Percentiles rank a stretch among this genome's conserved stretches.
phyloP scores from a whole-genome alignment of 305 asterid species.

The Fraxinus baroniana region DNA sequence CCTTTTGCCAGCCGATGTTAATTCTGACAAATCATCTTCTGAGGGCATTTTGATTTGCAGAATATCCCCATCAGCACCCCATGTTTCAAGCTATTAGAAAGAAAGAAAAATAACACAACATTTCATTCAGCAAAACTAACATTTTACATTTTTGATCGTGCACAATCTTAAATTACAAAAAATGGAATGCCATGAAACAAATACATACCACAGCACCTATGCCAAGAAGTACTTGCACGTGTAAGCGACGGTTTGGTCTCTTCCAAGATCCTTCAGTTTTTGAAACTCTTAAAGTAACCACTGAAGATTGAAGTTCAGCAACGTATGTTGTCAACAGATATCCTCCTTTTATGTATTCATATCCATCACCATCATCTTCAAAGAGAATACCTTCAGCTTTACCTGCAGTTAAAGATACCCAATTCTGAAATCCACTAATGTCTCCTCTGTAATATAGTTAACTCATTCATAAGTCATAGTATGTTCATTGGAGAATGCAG shows the following conservation, averaged over 20 bases:
- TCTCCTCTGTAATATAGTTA: background rate
- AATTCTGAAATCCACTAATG: constrained; percentile 4
- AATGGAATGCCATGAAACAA: constrained; percentile 6
- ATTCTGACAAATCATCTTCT: constrained; percentile 54
- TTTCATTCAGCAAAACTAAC: constrained; percentile 6
- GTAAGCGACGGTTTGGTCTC: constrained; percentile 84
- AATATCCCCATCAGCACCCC: constrained; percentile 81
- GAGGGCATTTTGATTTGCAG: constrained; percentile 69
- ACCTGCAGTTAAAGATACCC: constrained; percentile 49
- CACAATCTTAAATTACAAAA: constrained; percentile 10
- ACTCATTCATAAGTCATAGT: background rate
- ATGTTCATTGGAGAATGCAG: background rate
- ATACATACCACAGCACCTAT: constrained; percentile 71
- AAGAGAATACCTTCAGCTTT: constrained; percentile 83
- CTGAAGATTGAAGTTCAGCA: constrained; percentile 68
- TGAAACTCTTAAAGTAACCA: constrained; percentile 63
- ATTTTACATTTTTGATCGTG: background rate
- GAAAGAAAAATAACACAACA: constrained; percentile 14
- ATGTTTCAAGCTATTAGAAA: constrained; percentile 57
- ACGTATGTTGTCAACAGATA: constrained; percentile 80
- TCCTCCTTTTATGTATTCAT: constrained; percentile 63
- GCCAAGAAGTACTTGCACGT: constrained; percentile 72
- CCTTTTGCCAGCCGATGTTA: constrained; percentile 55
- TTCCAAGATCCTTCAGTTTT: constrained; percentile 77
- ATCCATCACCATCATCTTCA: constrained; percentile 96